A percentile compares a stretch with the other conserved stretches of the same genome.
Evolutionary conservation across 2,329 filamentous ascomycete genomes (phyloP).

Genomic region (Shiraia bambusicola): DNA sequence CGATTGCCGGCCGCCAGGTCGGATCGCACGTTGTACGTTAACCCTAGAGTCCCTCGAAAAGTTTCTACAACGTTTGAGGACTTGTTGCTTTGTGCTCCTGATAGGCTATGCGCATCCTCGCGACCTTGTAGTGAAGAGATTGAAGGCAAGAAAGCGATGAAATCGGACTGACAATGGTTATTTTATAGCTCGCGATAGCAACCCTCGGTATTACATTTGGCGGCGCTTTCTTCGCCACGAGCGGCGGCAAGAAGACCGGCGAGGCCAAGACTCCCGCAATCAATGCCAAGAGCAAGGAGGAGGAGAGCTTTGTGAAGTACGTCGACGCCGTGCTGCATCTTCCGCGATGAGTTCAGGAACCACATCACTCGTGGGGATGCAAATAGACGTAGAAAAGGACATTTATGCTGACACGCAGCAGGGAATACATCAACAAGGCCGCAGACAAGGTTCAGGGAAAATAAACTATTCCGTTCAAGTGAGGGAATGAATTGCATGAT

Average conservation of each 20-base stretch:
- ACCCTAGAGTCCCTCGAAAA: slow-evolving; percentile 15
- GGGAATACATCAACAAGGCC: slow-evolving; percentile 44
- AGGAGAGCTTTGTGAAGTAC: slow-evolving; percentile 70
- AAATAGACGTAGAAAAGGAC: neutral
- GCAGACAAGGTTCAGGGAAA: slow-evolving; percentile 32
- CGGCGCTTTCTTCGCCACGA: slow-evolving; percentile 39
- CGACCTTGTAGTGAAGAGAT: too few species aligned
- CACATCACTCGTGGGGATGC: neutral
- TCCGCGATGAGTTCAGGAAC: neutral
- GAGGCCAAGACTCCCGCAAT: slow-evolving; percentile 53
- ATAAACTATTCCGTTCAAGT: neutral
- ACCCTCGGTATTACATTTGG: slow-evolving; percentile 44
- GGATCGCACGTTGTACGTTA: slow-evolving; percentile 56
- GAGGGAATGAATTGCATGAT: slow-evolving; percentile 1
- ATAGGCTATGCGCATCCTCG: slow-evolving; percentile 1
- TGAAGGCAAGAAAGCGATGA: slow-evolving; percentile 1
- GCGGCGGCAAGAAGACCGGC: slow-evolving; percentile 48
- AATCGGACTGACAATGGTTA: slow-evolving; percentile 7
- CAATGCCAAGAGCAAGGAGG: slow-evolving; percentile 66
- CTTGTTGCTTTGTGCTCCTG: neutral
- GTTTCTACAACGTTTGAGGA: slow-evolving; percentile 2
- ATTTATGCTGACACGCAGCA: slow-evolving; percentile 17
- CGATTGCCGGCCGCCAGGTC: slow-evolving; percentile 54
- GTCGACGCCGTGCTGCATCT: slow-evolving; percentile 20
- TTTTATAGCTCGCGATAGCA: slow-evolving; percentile 60